Evolutionary conservation across 495 filamentous ascomycete genomes (phyloP).

Genomic region (Darksidea phi): DNA sequence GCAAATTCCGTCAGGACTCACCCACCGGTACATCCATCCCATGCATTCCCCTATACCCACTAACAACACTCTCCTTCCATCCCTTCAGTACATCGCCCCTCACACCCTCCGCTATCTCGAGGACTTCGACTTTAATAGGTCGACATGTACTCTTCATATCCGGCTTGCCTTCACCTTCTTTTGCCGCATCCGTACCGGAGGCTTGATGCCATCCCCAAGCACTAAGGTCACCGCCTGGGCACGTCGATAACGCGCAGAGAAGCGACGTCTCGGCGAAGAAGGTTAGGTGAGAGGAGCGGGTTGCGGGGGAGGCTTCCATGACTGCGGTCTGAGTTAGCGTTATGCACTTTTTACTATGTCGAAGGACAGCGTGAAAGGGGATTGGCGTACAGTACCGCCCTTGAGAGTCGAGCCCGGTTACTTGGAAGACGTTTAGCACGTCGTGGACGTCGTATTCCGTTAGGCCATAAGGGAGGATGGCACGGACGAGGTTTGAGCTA

Average conservation of each 20-base stretch:
- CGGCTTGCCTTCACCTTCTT: conserved; percentile 52
- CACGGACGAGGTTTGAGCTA: conserved; percentile 62
- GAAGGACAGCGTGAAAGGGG: no score
- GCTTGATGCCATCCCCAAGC: conserved; percentile 70
- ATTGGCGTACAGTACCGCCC: conserved; percentile 58
- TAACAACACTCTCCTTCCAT: conserved; percentile 60
- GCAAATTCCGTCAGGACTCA: no score
- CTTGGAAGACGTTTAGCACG: conserved; percentile 79
- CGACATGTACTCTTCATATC: conserved; percentile 69
- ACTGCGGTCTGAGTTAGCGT: conserved; percentile 28
- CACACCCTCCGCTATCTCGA: conserved; percentile 53
- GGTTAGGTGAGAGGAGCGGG: conserved; percentile 65
- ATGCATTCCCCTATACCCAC: conserved; percentile 65
- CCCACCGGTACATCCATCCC: conserved; percentile 54
- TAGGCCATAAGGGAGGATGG: conserved; percentile 64
- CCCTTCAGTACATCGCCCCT: conserved; percentile 50
- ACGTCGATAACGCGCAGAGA: conserved; percentile 68
- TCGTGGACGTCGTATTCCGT: conserved; percentile 75
- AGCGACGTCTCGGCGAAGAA: conserved; percentile 76
- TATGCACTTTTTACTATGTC: no score
- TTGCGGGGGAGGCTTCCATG: conserved; percentile 72
- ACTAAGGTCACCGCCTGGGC: conserved; percentile 64
- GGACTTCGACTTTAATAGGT: conserved; percentile 71
- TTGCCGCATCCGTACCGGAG: conserved; percentile 57
- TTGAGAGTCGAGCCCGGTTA: conserved; percentile 68